These are phyloP conservation scores for Aquilaria agallochum DNA, from an alignment of 441 rosid species.

Conservation along the genomic window DNA sequence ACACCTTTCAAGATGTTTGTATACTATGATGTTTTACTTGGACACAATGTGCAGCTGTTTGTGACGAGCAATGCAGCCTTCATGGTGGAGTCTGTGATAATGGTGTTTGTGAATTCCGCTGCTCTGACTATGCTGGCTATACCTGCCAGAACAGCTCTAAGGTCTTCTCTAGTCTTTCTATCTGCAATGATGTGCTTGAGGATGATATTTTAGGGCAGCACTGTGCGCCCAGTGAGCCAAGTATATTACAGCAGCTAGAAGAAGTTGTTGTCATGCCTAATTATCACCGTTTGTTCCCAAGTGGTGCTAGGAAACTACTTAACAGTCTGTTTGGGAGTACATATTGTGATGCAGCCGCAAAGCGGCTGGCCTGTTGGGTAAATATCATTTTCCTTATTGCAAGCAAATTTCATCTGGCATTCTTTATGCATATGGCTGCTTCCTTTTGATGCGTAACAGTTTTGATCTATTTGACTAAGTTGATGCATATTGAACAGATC, in stretches of 20 bases:
- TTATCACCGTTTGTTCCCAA: conserved; percentile 83
- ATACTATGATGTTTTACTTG: conserved; percentile 7
- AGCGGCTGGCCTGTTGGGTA: conserved; percentile 96
- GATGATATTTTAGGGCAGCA: conserved; percentile 75
- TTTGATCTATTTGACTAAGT: neutral
- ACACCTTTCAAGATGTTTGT: neutral
- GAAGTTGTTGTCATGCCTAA: conserved; percentile 97
- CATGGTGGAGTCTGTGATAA: conserved; percentile 99
- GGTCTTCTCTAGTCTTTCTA: conserved; percentile 75
- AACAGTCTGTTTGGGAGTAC: conserved; percentile 67
- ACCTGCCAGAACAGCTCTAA: conserved; percentile 93
- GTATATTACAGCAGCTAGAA: conserved; percentile 91
- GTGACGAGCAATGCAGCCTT: conserved; percentile 97
- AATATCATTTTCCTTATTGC: conserved; percentile 11
- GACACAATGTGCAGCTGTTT: conserved; percentile 59
- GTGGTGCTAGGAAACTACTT: conserved; percentile 83
- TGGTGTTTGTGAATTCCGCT: conserved; percentile 97
- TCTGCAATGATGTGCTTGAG: conserved; percentile 79
- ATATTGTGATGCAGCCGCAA: conserved; percentile 88
- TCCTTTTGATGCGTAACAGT: neutral
- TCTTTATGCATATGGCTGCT: too few species aligned
- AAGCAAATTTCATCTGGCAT: neutral
- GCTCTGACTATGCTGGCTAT: conserved; percentile 99
- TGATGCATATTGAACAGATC: conserved; percentile 42
- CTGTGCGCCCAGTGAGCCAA: conserved; percentile 94